These are phyloP conservation scores for Tulasnella sp. DNA, from an alignment of 768 basidiomycete species.

Conservation along the genomic window DNA sequence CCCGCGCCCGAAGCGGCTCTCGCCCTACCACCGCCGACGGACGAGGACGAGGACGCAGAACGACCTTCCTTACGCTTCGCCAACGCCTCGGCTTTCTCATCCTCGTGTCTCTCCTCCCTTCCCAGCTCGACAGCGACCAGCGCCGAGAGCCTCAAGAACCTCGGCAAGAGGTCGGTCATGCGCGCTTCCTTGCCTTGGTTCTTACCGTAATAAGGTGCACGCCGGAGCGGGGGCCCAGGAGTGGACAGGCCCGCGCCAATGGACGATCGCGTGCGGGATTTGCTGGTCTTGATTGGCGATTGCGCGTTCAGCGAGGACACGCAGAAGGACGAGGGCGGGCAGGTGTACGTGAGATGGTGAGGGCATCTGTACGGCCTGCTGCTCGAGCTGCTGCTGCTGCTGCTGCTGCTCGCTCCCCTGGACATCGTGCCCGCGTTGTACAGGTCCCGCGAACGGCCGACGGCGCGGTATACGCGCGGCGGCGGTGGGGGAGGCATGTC, in stretches of 20 bases:
- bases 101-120: constrained; percentile 58
- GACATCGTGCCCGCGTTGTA: constrained; percentile 24
- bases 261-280: constrained; percentile 16
- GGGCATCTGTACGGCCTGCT: constrained; percentile 8
- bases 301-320: constrained; percentile 14
- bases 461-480: constrained; percentile 27
- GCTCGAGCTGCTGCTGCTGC: constrained; percentile 1
- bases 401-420: neutral
- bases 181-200: constrained; percentile 19
- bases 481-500: constrained; percentile 7
- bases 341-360: constrained; percentile 20
- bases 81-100: constrained; percentile 35
- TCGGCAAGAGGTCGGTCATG: constrained; percentile 34
- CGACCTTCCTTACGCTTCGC: constrained; percentile 6
- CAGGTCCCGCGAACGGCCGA: constrained; percentile 29
- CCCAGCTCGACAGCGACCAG: constrained; percentile 74
- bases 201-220: neutral
- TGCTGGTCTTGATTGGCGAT: constrained; percentile 5
- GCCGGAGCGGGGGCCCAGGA: constrained; percentile 23
- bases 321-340: constrained; percentile 18
- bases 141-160: constrained; percentile 74
- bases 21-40: neutral
- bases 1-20: constrained; percentile 15
- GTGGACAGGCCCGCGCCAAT: constrained; percentile 28
- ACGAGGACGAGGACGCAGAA: neutral